Base-by-base conservation (phyloP, 371 early-diverging fungal species). In the Mortierella sp. region DNA sequence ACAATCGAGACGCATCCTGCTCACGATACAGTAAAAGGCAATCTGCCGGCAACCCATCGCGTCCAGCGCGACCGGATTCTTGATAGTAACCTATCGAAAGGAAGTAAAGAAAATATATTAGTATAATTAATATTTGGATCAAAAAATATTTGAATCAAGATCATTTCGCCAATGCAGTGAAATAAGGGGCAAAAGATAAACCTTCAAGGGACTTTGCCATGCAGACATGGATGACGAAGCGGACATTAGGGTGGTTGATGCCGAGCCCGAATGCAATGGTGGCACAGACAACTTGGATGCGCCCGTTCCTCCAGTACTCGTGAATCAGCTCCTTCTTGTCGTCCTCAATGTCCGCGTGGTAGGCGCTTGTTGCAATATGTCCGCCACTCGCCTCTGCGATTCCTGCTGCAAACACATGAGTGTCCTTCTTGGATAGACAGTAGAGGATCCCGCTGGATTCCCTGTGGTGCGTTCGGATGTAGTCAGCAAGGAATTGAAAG, bases 231-330 rank as follows among this genome's bases (percentile, higher is more conserved):
- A 95, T 92, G 14, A 98, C 95, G 80, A 95, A 97, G 40, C 97
- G 89, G 6, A 96, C 97, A 66, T 94, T 89, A 14, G 93, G 91
- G 82, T 95, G 92, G 79, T 97, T 95, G 80, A 98, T 96, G 26
- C 97, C 97, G 91, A 97, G 94, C 16, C 95, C 95, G 85, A 96
- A 96, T 0, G 96, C 96, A 73, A 95, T 95, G 19, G 97, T 96
- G 4, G 96, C 96, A 24, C 94, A 92, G 29, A 97, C 92, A n/a
- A 98, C 92, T 63, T 93, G 91, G 22, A 94, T 68, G 10, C 85
- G 70, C 9, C 92, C 91, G 34, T 78, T 79, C 48, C 93, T 88
- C 98, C 98, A 98, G 47, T 79, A 79, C 22, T 88, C 78, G 80
- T 97, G 97, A n/a, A 95, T 87, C 22, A 80, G 55, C 37, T 90